Base-by-base conservation (phyloP, 139 green algal species). In the Closterium sp. region DNA sequence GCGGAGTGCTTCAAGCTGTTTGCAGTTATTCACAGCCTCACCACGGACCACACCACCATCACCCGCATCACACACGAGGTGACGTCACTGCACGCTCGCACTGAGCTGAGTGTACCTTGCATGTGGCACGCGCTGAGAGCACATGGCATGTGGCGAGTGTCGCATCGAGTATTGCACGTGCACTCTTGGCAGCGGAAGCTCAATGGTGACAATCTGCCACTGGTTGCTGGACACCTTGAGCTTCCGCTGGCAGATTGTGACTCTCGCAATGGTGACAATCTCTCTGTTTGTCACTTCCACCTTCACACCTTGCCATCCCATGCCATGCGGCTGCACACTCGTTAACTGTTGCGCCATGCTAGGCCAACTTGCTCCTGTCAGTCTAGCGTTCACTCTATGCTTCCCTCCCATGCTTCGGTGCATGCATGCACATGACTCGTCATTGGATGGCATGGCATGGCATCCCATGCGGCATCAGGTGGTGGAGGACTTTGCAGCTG, bases 1-100 rank as follows among this genome's bases (percentile, higher is more conserved):
- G 88, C 88, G 0, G 95, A 97, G 81, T 96, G 94, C 87, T 98
- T 98, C 93, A 90, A 95, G 83, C 94, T 98, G 0, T 98, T 98
- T 94, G 95, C 96, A 43, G 35, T 96, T 33, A 97, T 98, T 84
- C 96, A 98, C 91, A 76, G 91, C 28, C 33, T 96, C 84, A 97
- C 96, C 34, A 98, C 95, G 16, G 91, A 91, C 0, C 95, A 96
- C 85, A 94, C 55, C 0, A 92, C 88, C 66, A 96, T 98, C 84
- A 95, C 93, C 0, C 92, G 95, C 36, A 98, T 98, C 84, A 95
- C 96, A 3, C 25, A 33, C 0, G 95, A 98, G 94, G 96, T 95
- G 30, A n/a, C 43, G 43, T 16, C 43, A n/a, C 84, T 87, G 32
- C 31, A 23, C 84, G 43, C 43, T 69, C n/a, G n/a, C n/a, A n/a